Percentiles rank a stretch among this genome's conserved stretches.
Evolutionary conservation across 73 alveolate genomes (phyloP).

Genomic region (Paramecium bursaria): DNA sequence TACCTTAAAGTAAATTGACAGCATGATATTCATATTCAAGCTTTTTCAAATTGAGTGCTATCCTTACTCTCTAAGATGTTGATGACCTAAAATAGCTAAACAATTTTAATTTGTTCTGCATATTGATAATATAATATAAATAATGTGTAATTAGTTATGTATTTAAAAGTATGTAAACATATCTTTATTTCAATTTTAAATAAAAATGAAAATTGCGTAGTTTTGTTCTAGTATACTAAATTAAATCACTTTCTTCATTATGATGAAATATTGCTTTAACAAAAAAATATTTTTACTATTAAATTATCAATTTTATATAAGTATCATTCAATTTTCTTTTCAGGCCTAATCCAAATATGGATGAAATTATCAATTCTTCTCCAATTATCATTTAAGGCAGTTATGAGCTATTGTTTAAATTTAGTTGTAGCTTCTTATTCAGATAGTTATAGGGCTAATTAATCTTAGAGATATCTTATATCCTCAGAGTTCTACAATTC

Average conservation of each 20-base stretch:
- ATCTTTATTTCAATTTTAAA: too few species aligned
- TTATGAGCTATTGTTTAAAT: conserved; percentile 75
- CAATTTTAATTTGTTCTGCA: conserved; percentile 34
- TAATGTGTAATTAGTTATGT: too few species aligned
- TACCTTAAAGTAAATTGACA: conserved; percentile 73
- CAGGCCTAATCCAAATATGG: conserved; percentile 69
- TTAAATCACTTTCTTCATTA: too few species aligned
- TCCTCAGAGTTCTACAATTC: conserved; percentile 85
- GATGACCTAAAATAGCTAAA: conserved; percentile 78
- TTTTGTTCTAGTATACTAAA: too few species aligned
- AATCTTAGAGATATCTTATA: conserved; percentile 75
- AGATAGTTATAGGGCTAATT: conserved; percentile 66
- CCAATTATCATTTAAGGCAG: conserved; percentile 68
- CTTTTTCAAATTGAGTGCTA: conserved; percentile 77
- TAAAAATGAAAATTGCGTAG: too few species aligned
- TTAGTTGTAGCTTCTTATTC: conserved; percentile 82
- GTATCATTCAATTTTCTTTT: too few species aligned
- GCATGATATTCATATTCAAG: conserved; percentile 70
- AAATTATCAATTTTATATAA: too few species aligned
- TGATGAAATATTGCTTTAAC: too few species aligned
- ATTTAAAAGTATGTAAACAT: too few species aligned
- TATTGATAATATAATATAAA: too few species aligned
- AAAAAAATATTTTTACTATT: too few species aligned
- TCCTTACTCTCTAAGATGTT: conserved; percentile 81
- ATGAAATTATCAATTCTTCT: conserved; percentile 79